Evolutionary conservation across 1,284 basidiomycete genomes (phyloP).

Genomic region (Ceratobasidium sp.): DNA sequence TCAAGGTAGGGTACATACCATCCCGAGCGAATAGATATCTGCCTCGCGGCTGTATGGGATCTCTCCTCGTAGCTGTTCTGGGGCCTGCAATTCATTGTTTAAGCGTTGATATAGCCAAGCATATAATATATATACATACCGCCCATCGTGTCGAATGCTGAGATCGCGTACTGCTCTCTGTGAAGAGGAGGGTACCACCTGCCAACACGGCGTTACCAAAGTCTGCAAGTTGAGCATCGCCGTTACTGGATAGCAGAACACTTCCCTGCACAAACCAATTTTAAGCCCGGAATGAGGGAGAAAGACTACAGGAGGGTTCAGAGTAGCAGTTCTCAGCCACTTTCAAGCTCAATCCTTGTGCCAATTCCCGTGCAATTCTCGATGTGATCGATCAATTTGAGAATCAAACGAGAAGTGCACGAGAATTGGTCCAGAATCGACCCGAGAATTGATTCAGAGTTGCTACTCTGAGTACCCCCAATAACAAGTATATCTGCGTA

Average conservation of each 20-base stretch:
- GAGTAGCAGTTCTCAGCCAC: too few relatives aligned
- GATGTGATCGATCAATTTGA: too few relatives aligned
- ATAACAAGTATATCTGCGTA: not conserved
- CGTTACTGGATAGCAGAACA: not conserved
- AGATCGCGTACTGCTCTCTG: not conserved
- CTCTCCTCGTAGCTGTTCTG: not conserved
- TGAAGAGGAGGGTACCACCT: not conserved
- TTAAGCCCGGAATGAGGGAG: too few relatives aligned
- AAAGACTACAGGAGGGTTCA: too few relatives aligned
- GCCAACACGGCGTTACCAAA: not conserved
- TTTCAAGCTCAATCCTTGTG: too few relatives aligned
- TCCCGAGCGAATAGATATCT: slow-evolving; percentile 1
- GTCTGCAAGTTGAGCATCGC: not conserved
- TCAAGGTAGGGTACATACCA: not conserved
- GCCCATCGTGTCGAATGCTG: not conserved
- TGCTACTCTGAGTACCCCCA: too few relatives aligned
- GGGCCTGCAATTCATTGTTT: not conserved
- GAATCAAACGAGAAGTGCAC: too few relatives aligned
- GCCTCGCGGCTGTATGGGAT: not conserved
- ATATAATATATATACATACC: not conserved
- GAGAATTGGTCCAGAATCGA: too few relatives aligned
- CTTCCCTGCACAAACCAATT: not conserved
- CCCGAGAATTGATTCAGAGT: too few relatives aligned
- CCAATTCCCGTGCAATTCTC: too few relatives aligned
- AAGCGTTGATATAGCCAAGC: too few relatives aligned